Percentiles rank a stretch among this genome's conserved stretches.
Evolutionary conservation across 129 eudicot genomes (phyloP).

Genomic region (Flaveria robusta): DNA sequence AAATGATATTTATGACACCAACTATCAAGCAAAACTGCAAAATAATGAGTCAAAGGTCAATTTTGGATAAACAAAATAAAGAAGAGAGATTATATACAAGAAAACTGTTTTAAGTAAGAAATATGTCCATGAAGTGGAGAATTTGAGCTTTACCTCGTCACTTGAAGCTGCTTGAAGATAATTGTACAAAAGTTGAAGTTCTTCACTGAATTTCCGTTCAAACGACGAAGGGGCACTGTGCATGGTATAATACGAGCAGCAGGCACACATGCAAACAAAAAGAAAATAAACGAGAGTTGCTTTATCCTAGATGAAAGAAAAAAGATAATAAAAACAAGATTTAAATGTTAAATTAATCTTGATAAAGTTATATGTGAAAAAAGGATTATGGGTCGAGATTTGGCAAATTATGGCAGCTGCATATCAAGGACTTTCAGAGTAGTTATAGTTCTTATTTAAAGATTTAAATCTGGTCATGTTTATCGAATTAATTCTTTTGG

Average conservation of each 20-base stretch:
- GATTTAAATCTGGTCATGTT: too few relatives aligned
- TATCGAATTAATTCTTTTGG: too few relatives aligned
- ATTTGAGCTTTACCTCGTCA: constrained; percentile 48
- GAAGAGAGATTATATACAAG: not conserved
- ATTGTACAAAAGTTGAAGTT: constrained; percentile 68
- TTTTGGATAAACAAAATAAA: not conserved
- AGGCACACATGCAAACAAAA: not conserved
- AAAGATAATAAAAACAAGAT: not conserved
- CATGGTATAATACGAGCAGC: constrained; percentile 1
- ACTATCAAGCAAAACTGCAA: constrained; percentile 24
- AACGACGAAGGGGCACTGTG: constrained; percentile 88
- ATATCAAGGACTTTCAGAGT: too few relatives aligned
- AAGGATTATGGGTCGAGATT: too few relatives aligned
- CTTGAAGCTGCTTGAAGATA: constrained; percentile 80
- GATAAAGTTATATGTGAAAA: too few relatives aligned
- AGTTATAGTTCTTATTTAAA: too few relatives aligned
- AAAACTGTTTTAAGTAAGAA: constrained; percentile 1
- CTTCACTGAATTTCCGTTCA: constrained; percentile 67
- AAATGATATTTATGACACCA: not conserved
- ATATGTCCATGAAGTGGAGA: constrained; percentile 7
- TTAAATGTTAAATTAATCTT: not conserved
- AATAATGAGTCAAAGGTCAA: not conserved
- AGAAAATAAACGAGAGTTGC: not conserved
- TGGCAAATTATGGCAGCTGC: too few relatives aligned
- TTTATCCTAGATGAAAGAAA: constrained; percentile 5